phyloP scores from a whole-genome alignment of 2,329 filamentous ascomycete species.

The Diaporthe capsici region DNA sequence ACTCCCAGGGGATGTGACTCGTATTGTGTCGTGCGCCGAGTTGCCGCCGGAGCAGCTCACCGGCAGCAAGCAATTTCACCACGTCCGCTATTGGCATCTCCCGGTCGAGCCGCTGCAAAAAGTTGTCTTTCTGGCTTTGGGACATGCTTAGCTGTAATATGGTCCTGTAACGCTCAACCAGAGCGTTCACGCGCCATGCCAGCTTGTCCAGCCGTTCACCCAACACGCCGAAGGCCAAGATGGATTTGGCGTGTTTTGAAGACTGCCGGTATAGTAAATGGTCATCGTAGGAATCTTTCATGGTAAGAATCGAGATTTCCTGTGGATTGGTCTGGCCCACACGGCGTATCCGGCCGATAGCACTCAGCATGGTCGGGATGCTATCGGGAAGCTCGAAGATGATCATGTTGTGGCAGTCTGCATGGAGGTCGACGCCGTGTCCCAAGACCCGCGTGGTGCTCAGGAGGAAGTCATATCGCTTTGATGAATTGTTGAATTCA shows the following conservation, averaged over 20 bases:
- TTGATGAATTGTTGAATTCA: neutral
- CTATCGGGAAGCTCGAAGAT: constrained; percentile 31
- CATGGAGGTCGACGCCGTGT: constrained; percentile 12
- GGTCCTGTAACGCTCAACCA: no score
- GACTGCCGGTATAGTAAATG: neutral
- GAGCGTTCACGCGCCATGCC: neutral
- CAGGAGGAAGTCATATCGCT: neutral
- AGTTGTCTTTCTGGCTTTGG: fast-evolving
- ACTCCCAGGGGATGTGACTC: neutral
- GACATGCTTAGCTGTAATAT: no score
- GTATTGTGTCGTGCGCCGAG: neutral
- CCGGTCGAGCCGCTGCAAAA: no score
- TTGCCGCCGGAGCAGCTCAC: neutral
- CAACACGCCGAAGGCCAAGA: neutral
- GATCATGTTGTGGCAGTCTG: constrained; percentile 16
- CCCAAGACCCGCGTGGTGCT: constrained; percentile 6
- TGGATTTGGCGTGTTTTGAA: neutral
- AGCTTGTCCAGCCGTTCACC: neutral
- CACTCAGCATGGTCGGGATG: constrained; percentile 12
- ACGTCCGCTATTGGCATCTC: neutral
- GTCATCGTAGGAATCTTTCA: constrained; percentile 20
- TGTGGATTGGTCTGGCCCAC: neutral
- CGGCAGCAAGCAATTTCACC: neutral
- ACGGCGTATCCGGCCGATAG: constrained; percentile 19
- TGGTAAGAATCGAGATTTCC: neutral